Percentiles rank a stretch among this genome's conserved stretches.
Conservation (phyloP, 306 rosid species). For the Corylus americana region DNA sequence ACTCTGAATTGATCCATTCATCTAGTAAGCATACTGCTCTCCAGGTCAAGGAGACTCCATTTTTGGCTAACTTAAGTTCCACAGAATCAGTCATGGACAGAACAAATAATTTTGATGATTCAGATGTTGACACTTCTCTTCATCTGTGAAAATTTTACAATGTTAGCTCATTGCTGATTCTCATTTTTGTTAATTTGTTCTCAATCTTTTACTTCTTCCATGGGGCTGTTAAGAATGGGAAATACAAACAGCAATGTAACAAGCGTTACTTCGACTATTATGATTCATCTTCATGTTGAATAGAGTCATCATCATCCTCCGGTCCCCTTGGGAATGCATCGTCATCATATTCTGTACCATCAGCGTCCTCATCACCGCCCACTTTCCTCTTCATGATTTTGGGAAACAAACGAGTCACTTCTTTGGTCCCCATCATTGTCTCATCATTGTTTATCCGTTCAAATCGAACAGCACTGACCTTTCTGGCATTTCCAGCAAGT, state of each 20-base stretch:
- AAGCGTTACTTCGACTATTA: slow-evolving; percentile 38
- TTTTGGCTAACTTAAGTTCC: slow-evolving; percentile 27
- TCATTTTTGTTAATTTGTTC: slow-evolving; percentile 23
- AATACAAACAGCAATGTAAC: slow-evolving; percentile 23
- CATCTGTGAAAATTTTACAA: slow-evolving; percentile 41
- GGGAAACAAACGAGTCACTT: slow-evolving; percentile 77
- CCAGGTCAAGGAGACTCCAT: slow-evolving; percentile 21
- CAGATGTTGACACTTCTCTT: slow-evolving; percentile 52
- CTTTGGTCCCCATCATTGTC: slow-evolving; percentile 50
- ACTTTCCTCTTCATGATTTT: slow-evolving; percentile 77
- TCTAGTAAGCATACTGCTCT: slow-evolving; percentile 23
- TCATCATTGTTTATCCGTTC: slow-evolving; percentile 60
- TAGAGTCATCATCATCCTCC: slow-evolving; percentile 48
- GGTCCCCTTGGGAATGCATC: slow-evolving; percentile 51
- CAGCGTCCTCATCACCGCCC: slow-evolving; percentile 56
- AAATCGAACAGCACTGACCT: slow-evolving; percentile 91
- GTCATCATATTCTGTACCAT: slow-evolving; percentile 55
- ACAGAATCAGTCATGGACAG: slow-evolving; percentile 23
- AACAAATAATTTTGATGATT: slow-evolving; percentile 34
- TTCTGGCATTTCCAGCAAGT: slow-evolving; percentile 96
- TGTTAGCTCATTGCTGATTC: slow-evolving; percentile 26
- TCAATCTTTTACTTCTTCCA: slow-evolving; percentile 37
- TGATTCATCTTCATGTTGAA: slow-evolving; percentile 45
- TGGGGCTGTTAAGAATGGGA: slow-evolving; percentile 46
- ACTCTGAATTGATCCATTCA: slow-evolving; percentile 34